Conservation (phyloP, 495 filamentous ascomycete species). For the Penicillium odoratum region DNA sequence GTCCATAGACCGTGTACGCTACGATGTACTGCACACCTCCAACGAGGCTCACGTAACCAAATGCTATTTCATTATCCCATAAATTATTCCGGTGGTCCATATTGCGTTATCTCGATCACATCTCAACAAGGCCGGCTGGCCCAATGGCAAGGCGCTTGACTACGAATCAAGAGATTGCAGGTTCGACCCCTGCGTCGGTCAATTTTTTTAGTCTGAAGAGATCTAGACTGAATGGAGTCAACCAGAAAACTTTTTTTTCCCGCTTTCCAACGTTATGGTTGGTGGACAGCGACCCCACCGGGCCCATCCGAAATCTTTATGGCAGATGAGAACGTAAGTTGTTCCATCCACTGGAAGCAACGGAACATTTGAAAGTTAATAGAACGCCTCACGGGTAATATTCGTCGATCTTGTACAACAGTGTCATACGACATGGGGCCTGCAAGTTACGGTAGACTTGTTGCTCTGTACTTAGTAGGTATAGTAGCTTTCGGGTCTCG, state of each 20-base stretch:
- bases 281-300: not conserved
- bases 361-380: not conserved
- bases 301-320: not conserved
- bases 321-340: not conserved
- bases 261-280: not conserved
- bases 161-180: constrained; percentile 68
- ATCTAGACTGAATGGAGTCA: not conserved
- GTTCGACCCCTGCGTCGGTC: constrained; percentile 48
- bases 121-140: constrained; percentile 45
- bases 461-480: too few species aligned
- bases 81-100: not conserved
- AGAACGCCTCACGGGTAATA: not conserved
- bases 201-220: constrained; percentile 14
- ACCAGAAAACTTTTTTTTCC: not conserved
- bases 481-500: too few species aligned
- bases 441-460: not conserved
- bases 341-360: not conserved
- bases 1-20: not conserved
- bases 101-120: not conserved
- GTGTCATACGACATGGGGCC: not conserved
- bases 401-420: not conserved
- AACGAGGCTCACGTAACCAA: constrained; percentile 1
- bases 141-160: constrained; percentile 74
- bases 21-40: not conserved
- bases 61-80: not conserved